Conservation (phyloP, 495 filamentous ascomycete genomes). For the Xylaria sp. region DNA sequence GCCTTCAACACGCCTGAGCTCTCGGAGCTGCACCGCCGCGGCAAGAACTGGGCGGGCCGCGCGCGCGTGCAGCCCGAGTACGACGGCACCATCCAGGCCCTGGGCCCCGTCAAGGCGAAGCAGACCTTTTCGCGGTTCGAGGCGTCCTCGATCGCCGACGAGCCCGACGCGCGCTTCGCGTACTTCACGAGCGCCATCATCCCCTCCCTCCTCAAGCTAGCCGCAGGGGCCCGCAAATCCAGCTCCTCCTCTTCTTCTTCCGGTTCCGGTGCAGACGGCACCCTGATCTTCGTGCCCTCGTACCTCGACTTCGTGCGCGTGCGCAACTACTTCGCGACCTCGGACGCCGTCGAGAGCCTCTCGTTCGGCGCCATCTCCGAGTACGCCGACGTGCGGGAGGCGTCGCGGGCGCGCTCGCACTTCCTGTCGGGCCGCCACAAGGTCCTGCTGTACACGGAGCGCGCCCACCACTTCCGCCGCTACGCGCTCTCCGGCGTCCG, state of each 20-base stretch:
- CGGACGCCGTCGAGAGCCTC: conserved; percentile 67
- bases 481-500: conserved; percentile 81
- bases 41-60: conserved; percentile 81
- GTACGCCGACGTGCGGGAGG: conserved; percentile 77
- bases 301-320: conserved; percentile 94
- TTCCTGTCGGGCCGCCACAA: conserved; percentile 83
- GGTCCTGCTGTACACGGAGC: conserved; percentile 87
- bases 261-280: conserved; percentile 52
- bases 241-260: neutral
- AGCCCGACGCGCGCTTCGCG: conserved; percentile 90
- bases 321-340: conserved; percentile 87
- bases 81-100: conserved; percentile 69
- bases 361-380: conserved; percentile 89
- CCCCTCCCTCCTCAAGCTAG: conserved; percentile 70
- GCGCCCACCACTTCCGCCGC: conserved; percentile 91
- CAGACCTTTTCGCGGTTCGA: conserved; percentile 95
- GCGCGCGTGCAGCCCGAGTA: conserved; percentile 71
- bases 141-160: conserved; percentile 66
- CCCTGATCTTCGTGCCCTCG: conserved; percentile 85
- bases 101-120: conserved; percentile 67
- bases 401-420: conserved; percentile 83
- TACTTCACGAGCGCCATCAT: conserved; percentile 85
- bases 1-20: conserved; percentile 90
- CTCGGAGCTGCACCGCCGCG: conserved; percentile 75
- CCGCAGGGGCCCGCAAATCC: conserved; percentile 32